A percentile compares a stretch with the other conserved stretches of the same genome.
These are phyloP conservation scores for Chrysosporium queenslandicum DNA, from an alignment of 2,329 filamentous ascomycete genomes.

Conservation along the genomic window DNA sequence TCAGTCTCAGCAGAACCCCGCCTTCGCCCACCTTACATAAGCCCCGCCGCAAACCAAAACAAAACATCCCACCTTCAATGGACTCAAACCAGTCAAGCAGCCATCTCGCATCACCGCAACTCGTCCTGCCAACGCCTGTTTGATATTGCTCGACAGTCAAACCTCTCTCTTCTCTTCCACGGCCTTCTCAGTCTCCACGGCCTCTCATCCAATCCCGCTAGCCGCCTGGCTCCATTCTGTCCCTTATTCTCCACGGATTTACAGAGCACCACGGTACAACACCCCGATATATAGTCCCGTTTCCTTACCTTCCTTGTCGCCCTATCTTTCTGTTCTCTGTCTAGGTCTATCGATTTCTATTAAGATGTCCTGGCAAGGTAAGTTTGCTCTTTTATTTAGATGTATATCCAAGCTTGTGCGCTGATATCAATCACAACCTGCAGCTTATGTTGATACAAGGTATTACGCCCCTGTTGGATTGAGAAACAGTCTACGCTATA, in stretches of 20 bases:
- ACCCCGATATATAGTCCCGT: background rate
- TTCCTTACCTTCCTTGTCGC: background rate
- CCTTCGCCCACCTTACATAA: background rate
- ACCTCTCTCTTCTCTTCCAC: too few relatives aligned
- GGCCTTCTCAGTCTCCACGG: too few relatives aligned
- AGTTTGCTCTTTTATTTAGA: constrained; percentile 22
- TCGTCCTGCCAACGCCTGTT: too few relatives aligned
- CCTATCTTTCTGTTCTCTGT: background rate
- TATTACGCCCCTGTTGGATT: constrained; percentile 30
- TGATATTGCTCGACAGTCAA: too few relatives aligned
- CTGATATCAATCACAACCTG: too few relatives aligned
- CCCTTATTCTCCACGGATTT: too few relatives aligned
- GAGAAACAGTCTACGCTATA: too few relatives aligned
- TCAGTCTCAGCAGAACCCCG: background rate
- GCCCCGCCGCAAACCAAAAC: background rate
- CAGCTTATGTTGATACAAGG: constrained; percentile 55
- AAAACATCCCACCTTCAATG: constrained; percentile 8
- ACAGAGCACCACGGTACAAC: too few relatives aligned
- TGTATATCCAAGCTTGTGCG: too few relatives aligned
- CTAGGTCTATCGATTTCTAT: background rate
- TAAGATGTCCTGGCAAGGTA: constrained; percentile 50
- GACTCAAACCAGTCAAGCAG: background rate
- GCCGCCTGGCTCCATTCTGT: too few relatives aligned
- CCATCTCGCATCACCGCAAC: background rate
- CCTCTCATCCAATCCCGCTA: too few relatives aligned